Conservation (phyloP, 2,329 filamentous ascomycete species). For the Cladosporium austrohemisphaericum region DNA sequence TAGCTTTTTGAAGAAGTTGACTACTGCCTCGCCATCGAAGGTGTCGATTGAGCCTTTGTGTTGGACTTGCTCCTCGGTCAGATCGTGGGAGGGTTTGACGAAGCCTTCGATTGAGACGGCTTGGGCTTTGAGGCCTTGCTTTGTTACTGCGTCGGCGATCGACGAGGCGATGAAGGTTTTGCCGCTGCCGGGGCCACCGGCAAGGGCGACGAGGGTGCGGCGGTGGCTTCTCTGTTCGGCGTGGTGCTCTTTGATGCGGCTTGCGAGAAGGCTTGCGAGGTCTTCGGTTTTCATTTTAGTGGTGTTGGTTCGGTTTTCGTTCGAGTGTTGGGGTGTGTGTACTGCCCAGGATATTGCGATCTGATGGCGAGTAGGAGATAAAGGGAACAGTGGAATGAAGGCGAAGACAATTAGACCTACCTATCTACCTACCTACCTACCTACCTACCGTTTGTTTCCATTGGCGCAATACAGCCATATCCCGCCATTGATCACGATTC, state of each 20-base stretch:
- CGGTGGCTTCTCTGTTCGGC: background rate
- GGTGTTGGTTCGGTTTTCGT: background rate
- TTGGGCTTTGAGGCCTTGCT: slow-evolving; percentile 9
- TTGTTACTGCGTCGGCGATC: slow-evolving; percentile 4
- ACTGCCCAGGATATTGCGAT: background rate
- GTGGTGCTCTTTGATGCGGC: background rate
- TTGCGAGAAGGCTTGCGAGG: background rate
- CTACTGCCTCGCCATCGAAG: slow-evolving; percentile 13
- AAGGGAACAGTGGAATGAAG: background rate
- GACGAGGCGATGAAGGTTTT: slow-evolving; percentile 7
- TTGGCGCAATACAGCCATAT: too few relatives aligned
- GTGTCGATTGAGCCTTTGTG: slow-evolving; percentile 9
- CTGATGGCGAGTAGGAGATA: background rate
- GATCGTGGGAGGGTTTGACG: slow-evolving; percentile 9
- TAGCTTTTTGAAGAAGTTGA: slow-evolving; percentile 7
- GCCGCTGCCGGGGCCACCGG: slow-evolving; percentile 16
- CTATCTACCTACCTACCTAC: background rate
- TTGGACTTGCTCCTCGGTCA: slow-evolving; percentile 3
- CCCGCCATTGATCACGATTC: too few relatives aligned
- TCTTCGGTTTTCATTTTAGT: slow-evolving; percentile 8
- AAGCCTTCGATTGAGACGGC: slow-evolving; percentile 14
- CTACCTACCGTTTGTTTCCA: background rate
- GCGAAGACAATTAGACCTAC: background rate
- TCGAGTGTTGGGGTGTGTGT: background rate
- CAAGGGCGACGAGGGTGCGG: slow-evolving; percentile 13